A percentile compares a stretch with the other conserved stretches of the same genome.
phyloP scores from a whole-genome alignment of 495 filamentous ascomycete genomes.

The Penicillium parvum region DNA sequence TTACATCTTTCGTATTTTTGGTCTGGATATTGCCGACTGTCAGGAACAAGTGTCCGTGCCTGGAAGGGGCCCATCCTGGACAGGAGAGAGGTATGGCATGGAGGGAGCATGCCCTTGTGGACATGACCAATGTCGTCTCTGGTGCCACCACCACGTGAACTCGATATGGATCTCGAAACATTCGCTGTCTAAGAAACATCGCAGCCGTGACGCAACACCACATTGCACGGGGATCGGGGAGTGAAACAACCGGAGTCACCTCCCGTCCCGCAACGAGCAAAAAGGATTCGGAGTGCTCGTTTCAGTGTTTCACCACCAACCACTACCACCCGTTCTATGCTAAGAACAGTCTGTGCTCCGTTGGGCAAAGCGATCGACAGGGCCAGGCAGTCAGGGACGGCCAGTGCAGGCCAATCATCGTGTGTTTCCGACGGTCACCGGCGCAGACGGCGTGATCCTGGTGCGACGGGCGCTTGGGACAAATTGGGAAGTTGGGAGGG shows the following conservation, averaged over 20 bases:
- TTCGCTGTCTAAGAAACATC: no score
- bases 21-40: background rate
- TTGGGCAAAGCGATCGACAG: slow-evolving; percentile 14
- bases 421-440: slow-evolving; percentile 1
- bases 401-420: slow-evolving; percentile 14
- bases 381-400: slow-evolving; percentile 17
- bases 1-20: background rate
- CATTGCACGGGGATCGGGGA: background rate
- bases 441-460: slow-evolving; percentile 12
- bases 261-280: slow-evolving; percentile 6
- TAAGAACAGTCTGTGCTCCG: slow-evolving; percentile 18
- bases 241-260: slow-evolving; percentile 18
- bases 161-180: background rate
- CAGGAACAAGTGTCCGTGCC: slow-evolving; percentile 2
- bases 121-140: background rate
- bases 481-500: no score
- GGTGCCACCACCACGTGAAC: slow-evolving; percentile 11
- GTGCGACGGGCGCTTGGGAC: slow-evolving; percentile 17
- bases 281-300: background rate
- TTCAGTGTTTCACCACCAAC: slow-evolving; percentile 22
- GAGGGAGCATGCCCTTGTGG: slow-evolving; percentile 11
- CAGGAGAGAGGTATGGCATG: slow-evolving; percentile 7
- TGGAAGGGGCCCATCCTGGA: background rate
- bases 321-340: slow-evolving; percentile 7
- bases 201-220: background rate